Conservation (phyloP, 441 rosid genomes). For the Melastoma candidum region DNA sequence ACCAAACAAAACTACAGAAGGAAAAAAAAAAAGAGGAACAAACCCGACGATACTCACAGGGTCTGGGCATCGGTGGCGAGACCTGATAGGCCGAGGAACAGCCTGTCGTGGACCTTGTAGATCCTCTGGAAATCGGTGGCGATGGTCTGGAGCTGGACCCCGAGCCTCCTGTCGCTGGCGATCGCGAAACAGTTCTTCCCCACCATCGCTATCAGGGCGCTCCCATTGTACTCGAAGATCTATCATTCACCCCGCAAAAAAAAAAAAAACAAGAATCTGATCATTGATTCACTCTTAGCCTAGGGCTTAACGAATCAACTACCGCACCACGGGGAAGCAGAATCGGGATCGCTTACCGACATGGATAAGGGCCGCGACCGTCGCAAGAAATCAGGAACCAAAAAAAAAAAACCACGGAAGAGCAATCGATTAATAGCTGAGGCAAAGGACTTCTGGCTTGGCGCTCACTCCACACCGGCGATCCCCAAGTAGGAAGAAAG, state of each 20-base stretch:
- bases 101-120: conserved; percentile 68
- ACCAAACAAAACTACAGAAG: background rate
- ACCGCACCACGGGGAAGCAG: too few relatives aligned
- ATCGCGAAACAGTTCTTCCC: conserved; percentile 96
- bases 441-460: too few relatives aligned
- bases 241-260: conserved; percentile 10
- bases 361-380: too few relatives aligned
- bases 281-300: too few relatives aligned
- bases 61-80: conserved; percentile 89
- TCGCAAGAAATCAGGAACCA: too few relatives aligned
- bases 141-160: conserved; percentile 88
- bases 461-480: too few relatives aligned
- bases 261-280: background rate
- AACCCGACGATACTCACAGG: conserved; percentile 29
- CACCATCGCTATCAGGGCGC: conserved; percentile 95
- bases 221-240: conserved; percentile 97
- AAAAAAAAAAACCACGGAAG: too few relatives aligned
- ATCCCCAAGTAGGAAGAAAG: too few relatives aligned
- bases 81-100: conserved; percentile 81
- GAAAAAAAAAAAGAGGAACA: background rate
- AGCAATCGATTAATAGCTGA: too few relatives aligned
- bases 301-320: too few relatives aligned
- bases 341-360: too few relatives aligned
- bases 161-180: conserved; percentile 84
- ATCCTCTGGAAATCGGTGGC: conserved; percentile 90